A percentile compares a stretch with the other conserved stretches of the same genome.
Conservation (phyloP, 805 yeast genomes). For the Kazachstania kunashirensis region DNA sequence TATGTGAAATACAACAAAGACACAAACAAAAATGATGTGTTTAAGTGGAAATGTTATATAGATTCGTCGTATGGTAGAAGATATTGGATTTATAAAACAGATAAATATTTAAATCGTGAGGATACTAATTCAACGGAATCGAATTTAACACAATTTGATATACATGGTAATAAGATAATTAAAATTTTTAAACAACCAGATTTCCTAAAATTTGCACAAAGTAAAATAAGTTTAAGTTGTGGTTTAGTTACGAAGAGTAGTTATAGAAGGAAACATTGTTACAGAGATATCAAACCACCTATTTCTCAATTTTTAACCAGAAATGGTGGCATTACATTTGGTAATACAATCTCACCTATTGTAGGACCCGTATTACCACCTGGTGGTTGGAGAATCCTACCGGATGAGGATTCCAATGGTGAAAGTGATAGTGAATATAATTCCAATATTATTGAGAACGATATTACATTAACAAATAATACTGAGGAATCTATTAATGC, state of each 20-base stretch:
- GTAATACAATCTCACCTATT: conserved; percentile 17
- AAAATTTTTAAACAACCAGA: conserved; percentile 33
- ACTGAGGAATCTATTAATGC: neutral
- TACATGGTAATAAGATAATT: conserved; percentile 51
- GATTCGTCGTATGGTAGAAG: conserved; percentile 52
- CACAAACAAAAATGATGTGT: conserved; percentile 10
- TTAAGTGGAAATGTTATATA: conserved; percentile 29
- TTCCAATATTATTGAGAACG: neutral
- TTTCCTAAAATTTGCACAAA: conserved; percentile 33
- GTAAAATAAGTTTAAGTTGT: conserved; percentile 33
- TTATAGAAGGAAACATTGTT: conserved; percentile 21
- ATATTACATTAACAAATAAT: too few relatives aligned
- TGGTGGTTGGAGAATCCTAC: conserved; percentile 29
- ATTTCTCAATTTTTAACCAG: conserved; percentile 27
- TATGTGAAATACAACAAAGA: conserved; percentile 14
- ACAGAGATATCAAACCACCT: conserved; percentile 28
- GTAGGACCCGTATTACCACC: conserved; percentile 25
- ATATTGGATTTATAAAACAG: conserved; percentile 62
- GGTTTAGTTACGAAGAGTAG: conserved; percentile 25
- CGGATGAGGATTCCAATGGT: conserved; percentile 11
- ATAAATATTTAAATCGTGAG: conserved; percentile 27
- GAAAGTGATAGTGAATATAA: conserved; percentile 2
- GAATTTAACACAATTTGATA: conserved; percentile 47
- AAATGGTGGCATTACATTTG: conserved; percentile 23
- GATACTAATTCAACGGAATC: conserved; percentile 25